Conservation (phyloP, 257 asterid species). For the Euphrasia confusa region DNA sequence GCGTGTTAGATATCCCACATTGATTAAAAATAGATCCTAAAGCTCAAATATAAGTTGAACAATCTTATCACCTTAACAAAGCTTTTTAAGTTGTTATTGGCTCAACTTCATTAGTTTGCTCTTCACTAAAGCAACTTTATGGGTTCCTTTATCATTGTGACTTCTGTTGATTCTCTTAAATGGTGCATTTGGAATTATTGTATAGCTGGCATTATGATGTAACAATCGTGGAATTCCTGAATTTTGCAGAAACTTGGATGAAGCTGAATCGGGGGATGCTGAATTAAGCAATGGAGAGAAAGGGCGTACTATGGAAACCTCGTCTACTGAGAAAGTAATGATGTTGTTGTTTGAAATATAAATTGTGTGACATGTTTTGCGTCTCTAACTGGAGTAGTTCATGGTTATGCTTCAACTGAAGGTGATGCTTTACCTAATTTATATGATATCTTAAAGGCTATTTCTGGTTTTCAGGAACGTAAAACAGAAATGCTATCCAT, state of each 20-base stretch:
- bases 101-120: background rate
- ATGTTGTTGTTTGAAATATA: constrained; percentile 31
- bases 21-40: too few relatives aligned
- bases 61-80: too few relatives aligned
- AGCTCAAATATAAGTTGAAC: too few relatives aligned
- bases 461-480: constrained; percentile 45
- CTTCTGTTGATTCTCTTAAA: constrained; percentile 18
- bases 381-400: constrained; percentile 11
- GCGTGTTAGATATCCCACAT: too few relatives aligned
- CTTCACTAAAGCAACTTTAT: constrained; percentile 3
- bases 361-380: constrained; percentile 24
- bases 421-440: constrained; percentile 14
- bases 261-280: constrained; percentile 51
- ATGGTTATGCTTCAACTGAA: constrained; percentile 5
- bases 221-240: constrained; percentile 23
- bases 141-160: constrained; percentile 3
- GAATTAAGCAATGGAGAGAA: constrained; percentile 45
- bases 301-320: constrained; percentile 40
- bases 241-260: constrained; percentile 74
- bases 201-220: constrained; percentile 14
- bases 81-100: too few relatives aligned
- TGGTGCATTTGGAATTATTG: constrained; percentile 16
- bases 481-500: constrained; percentile 38
- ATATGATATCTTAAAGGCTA: constrained; percentile 21
- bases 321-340: constrained; percentile 67